Base-by-base conservation (phyloP, 2,329 filamentous ascomycete species). In the Pseudogymnoascus sp. region DNA sequence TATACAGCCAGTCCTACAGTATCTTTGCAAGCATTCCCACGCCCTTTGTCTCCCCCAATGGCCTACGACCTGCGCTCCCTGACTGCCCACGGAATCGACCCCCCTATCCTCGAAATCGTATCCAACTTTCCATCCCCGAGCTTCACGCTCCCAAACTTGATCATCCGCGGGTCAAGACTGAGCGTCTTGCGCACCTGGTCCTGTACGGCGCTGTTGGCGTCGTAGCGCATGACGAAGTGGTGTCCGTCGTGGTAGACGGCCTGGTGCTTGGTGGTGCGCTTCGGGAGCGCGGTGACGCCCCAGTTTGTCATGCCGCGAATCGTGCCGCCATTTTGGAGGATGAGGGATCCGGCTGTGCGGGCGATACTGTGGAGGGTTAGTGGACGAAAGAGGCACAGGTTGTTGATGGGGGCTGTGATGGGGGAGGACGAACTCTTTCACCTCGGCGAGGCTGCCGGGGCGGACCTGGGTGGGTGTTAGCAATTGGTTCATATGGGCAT, bases 201-300 rank as follows among this genome's bases (percentile, higher is more conserved):
- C 75, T 97, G 93, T 6, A 89, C 87, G 58, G 79, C 75, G 6
- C 86, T 77, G 63, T 86, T 88, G 61, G 88, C 78, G 74, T 99
- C 94, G 80, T 96, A 99, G 69, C 94, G 90, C 89, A 99, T 90
- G 71, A 96, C 89, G 75, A 99, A 99, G 82, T 99, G 96, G 79
- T 97, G 92, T 61, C 94, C 94, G 68, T 86, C 83, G 66, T 84
- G 84, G 81, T 97, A 88, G 67, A 85, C 86, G 68, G 88, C 85
- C 77, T 97, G 91, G 75, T 95, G 87, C 72, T 88, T 87, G 64
- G 86, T 87, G 62, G 87, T 81, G 64, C 90, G 85, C 67, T 86
- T 88, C 57, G 94, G 93, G 15, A 99, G 87, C 57, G 87, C 81
- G 77, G 94, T 97, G 68, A 89, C 83, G 72, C 94, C 94, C 94